phyloP scores from a whole-genome alignment of 805 yeast species.

The Vanderwaltozyma polyspora region DNA sequence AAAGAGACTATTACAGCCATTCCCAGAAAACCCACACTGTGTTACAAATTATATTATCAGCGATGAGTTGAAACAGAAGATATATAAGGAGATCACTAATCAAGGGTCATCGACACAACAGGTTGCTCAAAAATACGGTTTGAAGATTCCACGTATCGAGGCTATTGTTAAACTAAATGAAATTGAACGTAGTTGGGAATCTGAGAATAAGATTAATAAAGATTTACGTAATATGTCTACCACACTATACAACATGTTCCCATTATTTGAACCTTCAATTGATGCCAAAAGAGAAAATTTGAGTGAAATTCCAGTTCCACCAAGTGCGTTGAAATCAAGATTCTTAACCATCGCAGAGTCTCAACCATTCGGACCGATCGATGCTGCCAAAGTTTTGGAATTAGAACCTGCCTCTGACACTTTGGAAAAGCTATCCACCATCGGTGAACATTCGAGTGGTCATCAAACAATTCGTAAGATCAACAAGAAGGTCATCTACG shows the following conservation, averaged over 20 bases:
- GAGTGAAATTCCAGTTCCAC: constrained; percentile 90
- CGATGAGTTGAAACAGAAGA: constrained; percentile 45
- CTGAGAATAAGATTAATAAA: constrained; percentile 38
- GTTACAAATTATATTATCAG: constrained; percentile 54
- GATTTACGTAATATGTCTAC: constrained; percentile 51
- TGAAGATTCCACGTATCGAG: constrained; percentile 77
- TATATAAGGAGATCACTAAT: constrained; percentile 43
- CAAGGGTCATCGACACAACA: constrained; percentile 53
- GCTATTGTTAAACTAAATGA: constrained; percentile 65
- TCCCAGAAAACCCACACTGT: constrained; percentile 64
- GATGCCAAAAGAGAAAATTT: constrained; percentile 46
- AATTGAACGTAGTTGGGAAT: constrained; percentile 53
- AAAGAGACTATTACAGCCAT: constrained; percentile 48
- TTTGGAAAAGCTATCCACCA: constrained; percentile 52
- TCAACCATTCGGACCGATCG: constrained; percentile 91
- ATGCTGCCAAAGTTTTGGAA: constrained; percentile 76
- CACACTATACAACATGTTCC: constrained; percentile 71
- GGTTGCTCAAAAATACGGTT: constrained; percentile 66
- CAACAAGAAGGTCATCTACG: constrained; percentile 34
- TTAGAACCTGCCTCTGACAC: constrained; percentile 83
- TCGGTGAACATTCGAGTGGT: constrained; percentile 39
- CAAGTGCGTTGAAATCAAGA: constrained; percentile 67
- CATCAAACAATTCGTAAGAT: constrained; percentile 11
- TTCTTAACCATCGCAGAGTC: constrained; percentile 86
- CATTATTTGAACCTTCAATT: constrained; percentile 42